Base-by-base conservation (phyloP, 768 basidiomycete genomes). In the Collybiopsis confluens region DNA sequence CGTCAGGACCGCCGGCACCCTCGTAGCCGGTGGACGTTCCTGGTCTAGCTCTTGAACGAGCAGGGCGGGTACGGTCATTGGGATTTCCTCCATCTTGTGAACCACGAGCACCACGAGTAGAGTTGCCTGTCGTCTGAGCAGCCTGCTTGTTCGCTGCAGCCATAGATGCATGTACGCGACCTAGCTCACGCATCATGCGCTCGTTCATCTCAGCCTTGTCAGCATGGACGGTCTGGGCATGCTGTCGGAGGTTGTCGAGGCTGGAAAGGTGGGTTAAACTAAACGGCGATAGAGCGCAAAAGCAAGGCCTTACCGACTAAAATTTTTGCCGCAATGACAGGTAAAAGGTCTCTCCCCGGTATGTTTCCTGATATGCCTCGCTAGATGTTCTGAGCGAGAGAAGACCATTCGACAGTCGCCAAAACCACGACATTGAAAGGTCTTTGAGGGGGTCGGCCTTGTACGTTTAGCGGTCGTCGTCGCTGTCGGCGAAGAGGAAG, bases 351-450 rank as follows among this genome's bases (percentile, higher is more conserved):
- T 85, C 67, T 98, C 96, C 57, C 96, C 96, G 4, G 96, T 98
- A 70, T 98, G 96, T 80, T 98, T 98, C 61, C 95, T 98, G 72
- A 37, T 43, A 20, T 55, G 35, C 20, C 41, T 54, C 45, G 10
- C 43, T 37, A 52, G 42, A 26, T 13, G 50, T 44, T 46, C 37
- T 16, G 58, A 60, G 55, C 61, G 52, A 45, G 45, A 48, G 30
- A 98, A 98, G 57, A 95, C 92, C 93, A 97, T 98, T 55, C 88
- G 80, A 74, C 96, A 98, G 46, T 94, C 92, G 61, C 92, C 93
- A 67, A 88, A 98, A 11, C 95, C 95, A 47, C 86, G 82, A 72
- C 96, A 98, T 64, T 93, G 90, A 69, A 97, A 98, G 27, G 92
- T 93, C 75, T 96, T 97, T 53, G 90, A 88, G 5, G 90, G 90